Base-by-base conservation (phyloP, 1,284 basidiomycete genomes). In the Sphagnurus paluster region DNA sequence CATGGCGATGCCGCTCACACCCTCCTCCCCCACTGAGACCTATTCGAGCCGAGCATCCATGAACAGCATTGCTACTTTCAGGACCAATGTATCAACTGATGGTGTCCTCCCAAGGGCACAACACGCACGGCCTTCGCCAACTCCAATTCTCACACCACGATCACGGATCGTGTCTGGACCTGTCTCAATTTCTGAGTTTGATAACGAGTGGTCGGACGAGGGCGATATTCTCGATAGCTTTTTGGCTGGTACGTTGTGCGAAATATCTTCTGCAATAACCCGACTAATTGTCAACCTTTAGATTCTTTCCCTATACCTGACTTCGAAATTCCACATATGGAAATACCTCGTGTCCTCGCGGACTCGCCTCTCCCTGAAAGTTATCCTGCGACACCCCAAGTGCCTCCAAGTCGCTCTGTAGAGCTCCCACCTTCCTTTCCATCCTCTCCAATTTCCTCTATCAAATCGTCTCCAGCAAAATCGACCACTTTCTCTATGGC, bases 11-110 rank as follows among this genome's bases (percentile, higher is more conserved):
- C 67, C 74, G 6, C 54, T 58, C 42, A 60, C 66, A 8, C 62
- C 62, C 39, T 60, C 65, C 7, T 60, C 65, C 7, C 61, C 63
- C 29, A 57, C 64, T 6, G 66, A 67, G 32, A 14, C 5, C 34
- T 56, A 64, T 43, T 54, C 57, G n/a, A 58, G 53, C 48, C 58
- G 78, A 26, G 68, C 70, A 35, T 84, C 82, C 4, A 69, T 79
- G 44, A 71, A 69, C 36, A 86, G 81, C 49, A 68, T 87, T 51
- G 75, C 76, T 38, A 83, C 84, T 1, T 62, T 82, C 53, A 66
- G 79, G 65, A 80, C 81, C 0, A 73, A 76, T 34, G 63, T 72
- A 21, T 81, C 81, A 1, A 72, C 76, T 5, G 79, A 84, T 38
- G 79, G 75, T 4, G 67, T 83, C 38, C 64, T 81, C 33, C 74